Evolutionary conservation across 1,139 yeast genomes (phyloP), one percentile per base, ranked within the genome.

Genomic region (Protomyces pachydermus): DNA sequence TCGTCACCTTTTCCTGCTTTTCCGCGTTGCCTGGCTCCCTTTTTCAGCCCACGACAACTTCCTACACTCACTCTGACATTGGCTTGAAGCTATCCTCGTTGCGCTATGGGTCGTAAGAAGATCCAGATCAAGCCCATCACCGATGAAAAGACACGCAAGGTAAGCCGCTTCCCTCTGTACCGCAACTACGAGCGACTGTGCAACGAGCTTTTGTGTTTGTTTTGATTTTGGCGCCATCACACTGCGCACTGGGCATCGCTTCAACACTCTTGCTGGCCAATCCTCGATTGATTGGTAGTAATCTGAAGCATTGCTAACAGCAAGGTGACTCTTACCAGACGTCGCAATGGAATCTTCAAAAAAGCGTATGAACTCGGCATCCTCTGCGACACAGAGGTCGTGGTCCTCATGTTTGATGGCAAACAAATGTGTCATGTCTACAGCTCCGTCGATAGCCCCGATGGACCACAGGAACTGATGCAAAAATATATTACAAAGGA

Each of bases 291-390:
- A 4, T 28, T 6, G 32, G 3, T 35, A 1, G 45, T 23, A 6
- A 16, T 32, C 23, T 20, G 23, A 25, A 9, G 14, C 28, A 54
- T 37, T 18, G 18, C 42, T 38, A 32, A n/a, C 35, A 10, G 9
- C 38, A 14, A 65, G 66, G 65, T 65, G 16, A 66, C 68, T 12
- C 66, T 66, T 25, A 58, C 61, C n/a, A 54, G 68, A 10, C 66
- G 68, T 1, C 56, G 68, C 20, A 61, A 61, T 48, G 68, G 68
- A 1, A 34, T 66, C n/a, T 57, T 66, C 53, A 65, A 65, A 39
- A 66, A 66, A 38, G 68, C 68, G 12, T 51, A 66, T 35, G 68
- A 66, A 42, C 54, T 66, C 37, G 67, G 68, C 23, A 60, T 66
- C 14, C 39, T 66, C 23, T 66, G 68, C 56, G 68, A 60, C 28